phyloP scores from a whole-genome alignment of 495 filamentous ascomycete species.

The Penicillium mononematosum region DNA sequence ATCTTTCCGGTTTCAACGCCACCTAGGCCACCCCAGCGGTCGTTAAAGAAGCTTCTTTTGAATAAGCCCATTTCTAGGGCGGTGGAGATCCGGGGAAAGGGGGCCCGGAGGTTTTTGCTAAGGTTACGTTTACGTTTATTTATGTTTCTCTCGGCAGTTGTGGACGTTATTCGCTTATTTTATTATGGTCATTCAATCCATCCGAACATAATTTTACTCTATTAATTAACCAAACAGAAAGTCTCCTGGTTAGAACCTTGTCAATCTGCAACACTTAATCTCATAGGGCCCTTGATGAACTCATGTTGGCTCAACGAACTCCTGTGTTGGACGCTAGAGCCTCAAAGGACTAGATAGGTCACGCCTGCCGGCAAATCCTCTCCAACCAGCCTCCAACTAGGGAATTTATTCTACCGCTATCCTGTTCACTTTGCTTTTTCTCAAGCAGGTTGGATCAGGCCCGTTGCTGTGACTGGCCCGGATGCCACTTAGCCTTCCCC shows the following conservation, averaged over 20 bases:
- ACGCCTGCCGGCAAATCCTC: constrained; percentile 10
- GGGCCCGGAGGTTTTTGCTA: neutral
- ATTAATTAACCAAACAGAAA: neutral
- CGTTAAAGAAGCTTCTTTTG: constrained; percentile 29
- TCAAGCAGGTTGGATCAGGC: constrained; percentile 14
- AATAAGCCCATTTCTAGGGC: constrained; percentile 18
- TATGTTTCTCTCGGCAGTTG: constrained; percentile 1
- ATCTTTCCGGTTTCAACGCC: constrained; percentile 29
- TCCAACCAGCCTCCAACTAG: neutral
- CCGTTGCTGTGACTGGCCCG: constrained; percentile 16
- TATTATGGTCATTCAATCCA: neutral
- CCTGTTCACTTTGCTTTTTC: constrained; percentile 15
- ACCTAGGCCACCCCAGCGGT: constrained; percentile 24
- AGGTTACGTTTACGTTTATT: neutral
- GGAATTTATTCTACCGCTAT: neutral
- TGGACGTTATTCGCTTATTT: neutral
- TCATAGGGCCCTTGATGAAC: neutral
- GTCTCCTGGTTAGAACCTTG: neutral
- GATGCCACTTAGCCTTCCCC: constrained; percentile 16
- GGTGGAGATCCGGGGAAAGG: constrained; percentile 14
- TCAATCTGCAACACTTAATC: neutral
- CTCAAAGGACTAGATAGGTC: constrained; percentile 16
- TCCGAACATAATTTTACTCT: neutral
- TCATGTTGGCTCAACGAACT: neutral
- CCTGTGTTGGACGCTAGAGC: neutral